phyloP scores from a whole-genome alignment of 2,329 filamentous ascomycete species.

The Aspergillus costaricaensis region DNA sequence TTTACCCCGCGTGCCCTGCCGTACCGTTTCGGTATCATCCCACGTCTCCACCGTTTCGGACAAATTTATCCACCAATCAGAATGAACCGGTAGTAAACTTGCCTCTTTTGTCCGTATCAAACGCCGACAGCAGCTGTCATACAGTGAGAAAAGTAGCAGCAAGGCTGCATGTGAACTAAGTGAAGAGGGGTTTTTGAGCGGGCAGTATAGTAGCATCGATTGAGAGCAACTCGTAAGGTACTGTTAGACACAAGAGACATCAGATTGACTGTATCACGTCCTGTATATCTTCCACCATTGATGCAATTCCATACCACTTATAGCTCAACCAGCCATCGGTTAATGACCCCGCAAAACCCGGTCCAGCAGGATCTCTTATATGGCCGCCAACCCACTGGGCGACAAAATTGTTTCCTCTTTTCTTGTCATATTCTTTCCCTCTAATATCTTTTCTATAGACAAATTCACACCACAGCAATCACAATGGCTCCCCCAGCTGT shows the following conservation, averaged over 20 bases:
- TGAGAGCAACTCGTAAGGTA: not conserved
- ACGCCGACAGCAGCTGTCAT: conserved; percentile 1
- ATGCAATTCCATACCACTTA: not conserved
- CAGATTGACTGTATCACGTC: not conserved
- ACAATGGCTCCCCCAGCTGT: conserved; percentile 53
- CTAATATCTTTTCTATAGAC: not conserved
- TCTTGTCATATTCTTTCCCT: not conserved
- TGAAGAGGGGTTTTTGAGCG: not conserved
- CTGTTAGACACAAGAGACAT: not conserved
- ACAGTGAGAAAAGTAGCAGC: not conserved
- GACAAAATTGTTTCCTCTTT: not conserved
- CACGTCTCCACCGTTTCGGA: conserved; percentile 4
- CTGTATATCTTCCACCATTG: conserved; percentile 1
- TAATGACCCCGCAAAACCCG: conserved; percentile 1
- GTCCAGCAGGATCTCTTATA: not conserved
- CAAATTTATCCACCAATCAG: conserved; percentile 4
- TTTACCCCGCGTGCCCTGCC: conserved; percentile 7
- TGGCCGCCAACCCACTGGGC: not conserved
- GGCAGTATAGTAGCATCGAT: not conserved
- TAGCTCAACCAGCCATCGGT: not conserved
- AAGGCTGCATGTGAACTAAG: not conserved
- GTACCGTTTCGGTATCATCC: conserved; percentile 3
- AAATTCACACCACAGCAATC: not conserved
- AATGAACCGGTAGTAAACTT: not conserved
- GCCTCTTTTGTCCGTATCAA: conserved; percentile 2